These are phyloP conservation scores for Zymoseptoria passerinii DNA, from an alignment of 2,329 filamentous ascomycete genomes.

Conservation along the genomic window DNA sequence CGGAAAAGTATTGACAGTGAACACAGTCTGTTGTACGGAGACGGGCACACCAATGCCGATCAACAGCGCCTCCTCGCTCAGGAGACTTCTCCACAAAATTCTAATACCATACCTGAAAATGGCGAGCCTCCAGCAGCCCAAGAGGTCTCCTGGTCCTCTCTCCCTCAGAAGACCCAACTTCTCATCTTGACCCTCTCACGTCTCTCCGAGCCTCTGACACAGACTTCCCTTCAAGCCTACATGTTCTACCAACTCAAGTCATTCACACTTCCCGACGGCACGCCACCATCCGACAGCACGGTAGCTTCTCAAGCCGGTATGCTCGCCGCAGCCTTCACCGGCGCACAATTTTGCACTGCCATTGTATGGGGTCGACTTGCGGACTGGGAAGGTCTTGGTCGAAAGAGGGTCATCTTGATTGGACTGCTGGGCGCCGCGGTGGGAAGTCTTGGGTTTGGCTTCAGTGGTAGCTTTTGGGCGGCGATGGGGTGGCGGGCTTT, in stretches of 20 bases:
- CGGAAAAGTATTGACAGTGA: slow-evolving; percentile 4
- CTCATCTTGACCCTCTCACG: slow-evolving; percentile 69
- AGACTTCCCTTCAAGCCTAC: slow-evolving; percentile 69
- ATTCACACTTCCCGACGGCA: slow-evolving; percentile 39
- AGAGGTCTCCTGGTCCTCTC: slow-evolving; percentile 58
- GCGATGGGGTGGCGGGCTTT: slow-evolving; percentile 59
- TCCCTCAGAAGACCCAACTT: slow-evolving; percentile 71
- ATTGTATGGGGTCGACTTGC: slow-evolving; percentile 71
- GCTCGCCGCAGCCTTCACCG: slow-evolving; percentile 70
- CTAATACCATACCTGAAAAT: slow-evolving; percentile 1
- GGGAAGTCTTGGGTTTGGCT: slow-evolving; percentile 60
- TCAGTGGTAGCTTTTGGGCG: slow-evolving; percentile 52
- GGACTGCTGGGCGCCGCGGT: slow-evolving; percentile 63
- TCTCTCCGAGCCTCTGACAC: slow-evolving; percentile 72
- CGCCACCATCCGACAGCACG: slow-evolving; percentile 49
- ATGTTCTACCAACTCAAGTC: slow-evolving; percentile 85
- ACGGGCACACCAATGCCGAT: slow-evolving; percentile 2
- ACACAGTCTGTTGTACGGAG: background rate
- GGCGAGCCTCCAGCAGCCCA: slow-evolving; percentile 19
- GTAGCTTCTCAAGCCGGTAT: slow-evolving; percentile 73
- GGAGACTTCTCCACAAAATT: slow-evolving; percentile 4
- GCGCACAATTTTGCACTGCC: slow-evolving; percentile 72
- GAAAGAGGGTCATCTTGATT: slow-evolving; percentile 70
- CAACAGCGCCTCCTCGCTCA: slow-evolving; percentile 14
- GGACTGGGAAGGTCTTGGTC: slow-evolving; percentile 53